Conservation (phyloP, 306 rosid genomes). For the Prunus fruticosa region DNA sequence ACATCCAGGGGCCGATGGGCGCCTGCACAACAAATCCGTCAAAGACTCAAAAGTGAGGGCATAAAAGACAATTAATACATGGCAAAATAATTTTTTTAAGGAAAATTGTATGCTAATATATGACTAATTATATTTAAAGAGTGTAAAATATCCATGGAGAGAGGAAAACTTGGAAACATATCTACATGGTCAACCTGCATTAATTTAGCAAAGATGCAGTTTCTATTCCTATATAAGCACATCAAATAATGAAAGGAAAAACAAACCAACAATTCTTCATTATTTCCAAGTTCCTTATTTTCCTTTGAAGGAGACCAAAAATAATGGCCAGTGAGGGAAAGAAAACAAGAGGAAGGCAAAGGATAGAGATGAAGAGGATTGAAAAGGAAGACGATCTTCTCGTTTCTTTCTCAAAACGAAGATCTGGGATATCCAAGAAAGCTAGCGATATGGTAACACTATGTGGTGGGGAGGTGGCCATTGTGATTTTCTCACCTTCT, state of each 20-base stretch:
- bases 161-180: background rate
- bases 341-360: slow-evolving; percentile 36
- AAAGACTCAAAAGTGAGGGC: background rate
- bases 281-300: background rate
- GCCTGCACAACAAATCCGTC: background rate
- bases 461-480: slow-evolving; percentile 36
- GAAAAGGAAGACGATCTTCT: slow-evolving; percentile 30
- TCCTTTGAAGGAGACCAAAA: background rate
- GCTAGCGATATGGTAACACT: slow-evolving; percentile 29
- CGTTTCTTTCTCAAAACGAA: slow-evolving; percentile 32
- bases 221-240: background rate
- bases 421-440: slow-evolving; percentile 33
- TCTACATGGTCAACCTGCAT: background rate
- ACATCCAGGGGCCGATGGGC: background rate
- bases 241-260: background rate
- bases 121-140: background rate
- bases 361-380: slow-evolving; percentile 39
- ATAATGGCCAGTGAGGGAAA: slow-evolving; percentile 9
- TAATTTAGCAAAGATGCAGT: background rate
- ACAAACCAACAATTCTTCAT: background rate
- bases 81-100: background rate
- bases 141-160: background rate
- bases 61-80: too few species aligned
- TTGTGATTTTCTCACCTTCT: slow-evolving; percentile 31
- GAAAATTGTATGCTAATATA: background rate